Evolutionary conservation across 108 stramenopile genomes (phyloP).

Genomic region (Craspedostauros australis): DNA sequence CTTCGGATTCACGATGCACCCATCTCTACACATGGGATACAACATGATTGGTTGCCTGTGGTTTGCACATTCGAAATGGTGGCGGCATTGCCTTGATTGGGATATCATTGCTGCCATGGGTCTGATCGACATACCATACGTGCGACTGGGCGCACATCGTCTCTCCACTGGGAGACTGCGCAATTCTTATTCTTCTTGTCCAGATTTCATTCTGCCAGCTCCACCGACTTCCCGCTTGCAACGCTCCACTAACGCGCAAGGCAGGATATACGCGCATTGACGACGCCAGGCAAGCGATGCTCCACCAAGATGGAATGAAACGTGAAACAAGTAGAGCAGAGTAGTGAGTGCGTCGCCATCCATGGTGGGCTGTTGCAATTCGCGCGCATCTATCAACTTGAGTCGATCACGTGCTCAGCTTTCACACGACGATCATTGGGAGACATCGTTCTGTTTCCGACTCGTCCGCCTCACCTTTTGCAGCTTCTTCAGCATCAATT

Average conservation of each 20-base stretch:
- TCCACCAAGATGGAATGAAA: background rate
- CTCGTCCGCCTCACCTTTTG: slow-evolving; percentile 47
- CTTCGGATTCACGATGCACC: too few species aligned
- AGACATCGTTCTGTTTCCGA: background rate
- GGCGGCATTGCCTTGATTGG: too few species aligned
- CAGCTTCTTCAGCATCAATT: slow-evolving; percentile 63
- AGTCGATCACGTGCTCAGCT: too few species aligned
- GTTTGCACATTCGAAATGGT: too few species aligned
- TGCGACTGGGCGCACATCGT: too few species aligned
- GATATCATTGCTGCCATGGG: too few species aligned
- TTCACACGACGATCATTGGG: too few species aligned
- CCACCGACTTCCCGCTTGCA: slow-evolving; percentile 55
- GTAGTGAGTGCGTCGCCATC: background rate
- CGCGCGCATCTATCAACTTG: background rate
- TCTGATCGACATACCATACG: too few species aligned
- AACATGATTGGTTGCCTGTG: too few species aligned
- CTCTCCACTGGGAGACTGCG: too few species aligned
- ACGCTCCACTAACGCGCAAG: slow-evolving; percentile 31
- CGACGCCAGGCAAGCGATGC: background rate
- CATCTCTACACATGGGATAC: too few species aligned
- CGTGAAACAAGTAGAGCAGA: background rate
- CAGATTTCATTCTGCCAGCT: slow-evolving; percentile 16
- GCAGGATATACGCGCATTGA: background rate
- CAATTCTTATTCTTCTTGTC: slow-evolving; percentile 8
- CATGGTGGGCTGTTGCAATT: background rate